Evolutionary conservation across 2,329 filamentous ascomycete genomes (phyloP).

Genomic region (Neofusicoccum kwambonambiense): DNA sequence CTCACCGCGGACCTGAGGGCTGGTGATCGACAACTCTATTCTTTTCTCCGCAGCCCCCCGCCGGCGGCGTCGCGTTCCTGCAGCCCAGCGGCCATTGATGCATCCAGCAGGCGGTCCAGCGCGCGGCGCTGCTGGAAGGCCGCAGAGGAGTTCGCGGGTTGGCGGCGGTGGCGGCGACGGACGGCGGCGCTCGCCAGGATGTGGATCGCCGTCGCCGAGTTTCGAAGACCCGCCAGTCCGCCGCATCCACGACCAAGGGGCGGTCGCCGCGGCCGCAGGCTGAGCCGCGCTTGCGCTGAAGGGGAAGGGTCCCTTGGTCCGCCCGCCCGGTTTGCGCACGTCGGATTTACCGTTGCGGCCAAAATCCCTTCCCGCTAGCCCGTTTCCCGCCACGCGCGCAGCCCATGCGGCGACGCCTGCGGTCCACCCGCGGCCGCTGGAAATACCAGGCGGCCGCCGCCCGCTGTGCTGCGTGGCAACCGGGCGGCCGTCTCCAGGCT

Average conservation of each 20-base stretch:
- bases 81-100: background rate
- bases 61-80: background rate
- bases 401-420: too few species aligned
- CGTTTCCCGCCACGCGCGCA: too few species aligned
- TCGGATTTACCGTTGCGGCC: background rate
- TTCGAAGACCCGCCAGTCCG: background rate
- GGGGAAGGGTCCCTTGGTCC: background rate
- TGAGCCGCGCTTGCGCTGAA: background rate
- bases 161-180: background rate
- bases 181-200: background rate
- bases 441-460: too few species aligned
- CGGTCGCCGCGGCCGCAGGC: background rate
- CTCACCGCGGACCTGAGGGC: background rate
- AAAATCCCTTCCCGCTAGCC: background rate
- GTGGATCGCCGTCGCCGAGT: background rate
- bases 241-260: constrained; percentile 5
- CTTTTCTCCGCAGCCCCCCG: too few species aligned
- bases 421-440: too few species aligned
- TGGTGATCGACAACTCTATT: background rate
- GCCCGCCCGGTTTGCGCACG: background rate
- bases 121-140: background rate
- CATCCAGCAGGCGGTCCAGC: background rate
- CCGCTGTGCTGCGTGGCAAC: too few species aligned
- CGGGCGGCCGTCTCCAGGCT: too few species aligned
- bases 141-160: background rate